A percentile compares a stretch with the other conserved stretches of the same genome.
Evolutionary conservation across 148 eudicot genomes (phyloP).

Genomic region (Dysphania ambrosioides): DNA sequence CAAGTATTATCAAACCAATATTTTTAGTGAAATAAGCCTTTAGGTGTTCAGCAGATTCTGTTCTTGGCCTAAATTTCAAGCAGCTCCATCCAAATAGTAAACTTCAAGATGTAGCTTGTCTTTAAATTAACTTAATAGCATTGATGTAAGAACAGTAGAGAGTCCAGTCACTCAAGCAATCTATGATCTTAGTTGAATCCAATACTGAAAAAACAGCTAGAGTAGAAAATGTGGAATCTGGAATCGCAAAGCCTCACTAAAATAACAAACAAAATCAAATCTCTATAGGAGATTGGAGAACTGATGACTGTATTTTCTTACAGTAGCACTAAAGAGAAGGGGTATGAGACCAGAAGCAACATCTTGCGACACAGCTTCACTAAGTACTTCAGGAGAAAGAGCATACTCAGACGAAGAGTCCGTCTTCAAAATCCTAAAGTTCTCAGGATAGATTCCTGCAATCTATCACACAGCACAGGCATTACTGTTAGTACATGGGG

Average conservation of each 20-base stretch:
- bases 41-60: too few species aligned
- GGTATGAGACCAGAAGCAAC: conserved; percentile 69
- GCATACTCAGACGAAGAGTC: conserved; percentile 63
- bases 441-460: conserved; percentile 80
- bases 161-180: background rate
- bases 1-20: too few species aligned
- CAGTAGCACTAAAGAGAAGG: conserved; percentile 77
- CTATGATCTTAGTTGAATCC: background rate
- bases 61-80: too few species aligned
- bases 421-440: conserved; percentile 65
- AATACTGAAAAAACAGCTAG: too few species aligned
- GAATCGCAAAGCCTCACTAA: background rate
- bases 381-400: conserved; percentile 63
- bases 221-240: too few species aligned
- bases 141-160: background rate
- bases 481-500: too few species aligned
- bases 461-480: conserved; percentile 41
- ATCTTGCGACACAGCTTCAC: conserved; percentile 59
- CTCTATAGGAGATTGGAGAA: too few species aligned
- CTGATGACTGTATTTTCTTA: conserved; percentile 36
- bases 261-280: background rate
- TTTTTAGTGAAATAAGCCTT: too few species aligned
- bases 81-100: background rate
- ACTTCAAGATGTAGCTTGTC: background rate
- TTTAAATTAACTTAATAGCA: too few species aligned